Evolutionary conservation across 23 red algal species (phyloP), one percentile per base, ranked within the genome.

Genomic region (Cyanidium caldarium): DNA sequence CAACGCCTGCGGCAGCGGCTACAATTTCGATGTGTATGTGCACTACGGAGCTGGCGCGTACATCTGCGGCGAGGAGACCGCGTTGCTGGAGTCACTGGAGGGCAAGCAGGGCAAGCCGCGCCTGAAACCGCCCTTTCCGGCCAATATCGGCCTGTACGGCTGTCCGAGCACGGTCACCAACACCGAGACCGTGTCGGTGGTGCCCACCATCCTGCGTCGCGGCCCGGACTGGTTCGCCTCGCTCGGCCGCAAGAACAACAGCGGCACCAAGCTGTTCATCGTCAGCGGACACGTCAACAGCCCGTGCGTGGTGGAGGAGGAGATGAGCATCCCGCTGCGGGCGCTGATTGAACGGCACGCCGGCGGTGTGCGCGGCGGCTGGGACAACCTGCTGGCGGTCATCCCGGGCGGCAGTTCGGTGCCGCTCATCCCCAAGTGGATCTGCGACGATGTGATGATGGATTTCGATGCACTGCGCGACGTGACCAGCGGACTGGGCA

Each of bases 61-160:
- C 68, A 96, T 96, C 67, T 96, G 91, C 66, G 91, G 91, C n/a
- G 91, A 96, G 73, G 91, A 96, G 66, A 96, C 91, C 10, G 91
- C 91, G 10, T 80, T 96, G 38, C 84, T 96, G 69, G 91, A 96
- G 72, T 84, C 78, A 36, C 80, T 96, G 61, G 91, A 96, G 45
- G 91, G 91, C 0, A 87, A 87, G 34, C 91, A 96, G 69, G 91
- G 91, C 31, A 96, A 96, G 72, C 91, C 91, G 44, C 72, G 91
- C 37, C 76, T 96, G 40, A 96, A 96, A 73, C 91, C 91, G 7
- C 91, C 91, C 28, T 96, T 96, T 75, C 91, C 91, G 7, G 91
- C 91, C 21, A 96, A 96, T 45, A 96, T 96, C 65, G 91, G 91
- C n/a, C 77, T 96, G 38, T 96, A 87, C 42, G 91, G 91, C 38